These are phyloP conservation scores for Aristolochia californica DNA, from an alignment of 164 flowering plant species.

Conservation along the genomic window DNA sequence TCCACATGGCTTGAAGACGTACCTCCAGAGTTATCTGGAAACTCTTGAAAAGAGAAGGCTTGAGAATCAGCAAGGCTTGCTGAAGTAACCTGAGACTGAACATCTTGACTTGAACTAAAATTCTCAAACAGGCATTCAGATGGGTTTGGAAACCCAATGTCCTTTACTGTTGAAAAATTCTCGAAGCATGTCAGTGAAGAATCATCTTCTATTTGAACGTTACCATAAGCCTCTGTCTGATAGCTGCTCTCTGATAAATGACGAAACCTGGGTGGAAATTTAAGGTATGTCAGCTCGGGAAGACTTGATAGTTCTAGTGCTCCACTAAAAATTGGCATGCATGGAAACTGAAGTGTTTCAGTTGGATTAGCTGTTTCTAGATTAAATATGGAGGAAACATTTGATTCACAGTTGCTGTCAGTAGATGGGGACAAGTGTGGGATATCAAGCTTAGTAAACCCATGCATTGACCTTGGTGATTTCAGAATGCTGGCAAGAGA, in stretches of 20 bases:
- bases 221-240: conserved; percentile 58
- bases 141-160: conserved; percentile 39
- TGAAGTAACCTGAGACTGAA: conserved; percentile 88
- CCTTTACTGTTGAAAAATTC: conserved; percentile 41
- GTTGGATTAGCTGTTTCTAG: conserved; percentile 27
- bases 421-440: conserved; percentile 1
- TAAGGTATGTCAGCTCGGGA: conserved; percentile 27
- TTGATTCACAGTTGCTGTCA: neutral
- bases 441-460: conserved; percentile 23
- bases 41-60: conserved; percentile 57
- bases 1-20: conserved; percentile 84
- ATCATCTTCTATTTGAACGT: conserved; percentile 51
- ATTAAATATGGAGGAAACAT: conserved; percentile 12
- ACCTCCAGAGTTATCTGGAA: conserved; percentile 71
- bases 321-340: neutral
- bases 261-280: conserved; percentile 26
- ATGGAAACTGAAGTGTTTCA: conserved; percentile 2
- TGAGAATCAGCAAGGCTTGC: conserved; percentile 75
- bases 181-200: conserved; percentile 54
- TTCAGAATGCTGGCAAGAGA: conserved; percentile 29
- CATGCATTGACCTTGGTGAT: conserved; percentile 32
- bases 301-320: conserved; percentile 50
- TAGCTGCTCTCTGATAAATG: conserved; percentile 45
- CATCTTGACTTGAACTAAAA: conserved; percentile 68
- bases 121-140: conserved; percentile 50